phyloP scores from a whole-genome alignment of 352 stramenopile species.

The Hyaloperonospora brassicae region DNA sequence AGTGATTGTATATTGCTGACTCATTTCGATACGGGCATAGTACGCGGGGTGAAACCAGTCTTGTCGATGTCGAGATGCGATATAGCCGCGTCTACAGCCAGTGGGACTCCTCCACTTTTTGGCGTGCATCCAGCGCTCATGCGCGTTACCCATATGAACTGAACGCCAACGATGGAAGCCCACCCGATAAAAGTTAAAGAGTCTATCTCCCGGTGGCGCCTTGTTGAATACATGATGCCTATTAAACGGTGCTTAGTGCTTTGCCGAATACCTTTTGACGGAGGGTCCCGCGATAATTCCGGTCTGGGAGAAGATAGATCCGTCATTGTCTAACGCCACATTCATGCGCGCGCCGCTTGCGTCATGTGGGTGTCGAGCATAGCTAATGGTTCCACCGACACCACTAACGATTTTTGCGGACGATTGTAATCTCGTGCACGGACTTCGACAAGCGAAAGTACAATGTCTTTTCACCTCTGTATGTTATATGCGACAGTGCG shows the following conservation, averaged over 20 bases:
- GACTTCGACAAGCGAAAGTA: too few relatives aligned
- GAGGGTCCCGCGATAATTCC: not conserved
- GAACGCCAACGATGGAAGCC: not conserved
- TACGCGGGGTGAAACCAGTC: not conserved
- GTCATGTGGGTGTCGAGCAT: not conserved
- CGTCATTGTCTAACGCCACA: not conserved
- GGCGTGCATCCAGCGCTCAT: too few relatives aligned
- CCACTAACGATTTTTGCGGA: too few relatives aligned
- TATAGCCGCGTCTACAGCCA: not conserved
- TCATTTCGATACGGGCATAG: not conserved
- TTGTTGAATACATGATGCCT: not conserved
- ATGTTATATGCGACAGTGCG: too few relatives aligned
- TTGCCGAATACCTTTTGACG: slow-evolving; percentile 4
- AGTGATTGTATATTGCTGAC: not conserved
- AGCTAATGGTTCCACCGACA: not conserved
- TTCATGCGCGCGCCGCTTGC: not conserved
- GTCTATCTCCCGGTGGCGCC: not conserved
- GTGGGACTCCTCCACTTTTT: not conserved
- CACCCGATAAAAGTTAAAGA: not conserved
- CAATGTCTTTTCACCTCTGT: too few relatives aligned
- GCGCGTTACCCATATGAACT: not conserved
- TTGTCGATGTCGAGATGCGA: not conserved
- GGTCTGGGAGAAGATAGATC: not conserved
- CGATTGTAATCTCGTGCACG: too few relatives aligned
- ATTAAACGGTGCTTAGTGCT: not conserved